phyloP scores from a whole-genome alignment of 352 stramenopile genomes.

The Phytophthora podocarpi region DNA sequence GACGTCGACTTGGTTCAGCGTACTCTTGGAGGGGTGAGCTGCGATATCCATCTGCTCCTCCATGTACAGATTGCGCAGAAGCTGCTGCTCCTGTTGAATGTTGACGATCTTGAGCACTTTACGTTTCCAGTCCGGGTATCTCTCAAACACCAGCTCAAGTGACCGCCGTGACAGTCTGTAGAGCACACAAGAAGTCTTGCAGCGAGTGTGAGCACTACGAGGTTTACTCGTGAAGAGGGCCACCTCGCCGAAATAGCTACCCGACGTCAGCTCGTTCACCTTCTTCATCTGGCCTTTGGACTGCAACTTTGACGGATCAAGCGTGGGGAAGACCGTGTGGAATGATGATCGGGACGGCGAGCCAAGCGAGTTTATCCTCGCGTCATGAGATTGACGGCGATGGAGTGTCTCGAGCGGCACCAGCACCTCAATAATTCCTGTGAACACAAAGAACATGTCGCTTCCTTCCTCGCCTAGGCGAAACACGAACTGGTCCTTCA shows the following conservation, averaged over 20 bases:
- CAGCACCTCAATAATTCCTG: slow-evolving; percentile 54
- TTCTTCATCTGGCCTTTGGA: slow-evolving; percentile 46
- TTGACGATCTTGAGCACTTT: slow-evolving; percentile 62
- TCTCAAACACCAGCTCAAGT: slow-evolving; percentile 64
- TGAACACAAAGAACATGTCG: slow-evolving; percentile 73
- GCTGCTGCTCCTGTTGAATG: slow-evolving; percentile 56
- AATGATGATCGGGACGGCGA: slow-evolving; percentile 22
- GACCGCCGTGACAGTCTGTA: slow-evolving; percentile 55
- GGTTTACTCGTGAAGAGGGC: slow-evolving; percentile 53
- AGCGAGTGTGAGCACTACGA: slow-evolving; percentile 50
- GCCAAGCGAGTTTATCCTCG: slow-evolving; percentile 11
- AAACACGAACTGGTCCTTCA: slow-evolving; percentile 56
- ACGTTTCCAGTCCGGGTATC: slow-evolving; percentile 69
- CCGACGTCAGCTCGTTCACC: slow-evolving; percentile 57
- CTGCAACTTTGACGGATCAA: slow-evolving; percentile 33
- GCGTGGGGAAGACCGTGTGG: slow-evolving; percentile 20
- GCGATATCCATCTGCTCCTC: slow-evolving; percentile 60
- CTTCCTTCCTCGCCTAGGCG: slow-evolving; percentile 49
- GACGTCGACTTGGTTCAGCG: slow-evolving; percentile 23
- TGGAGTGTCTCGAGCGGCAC: slow-evolving; percentile 40
- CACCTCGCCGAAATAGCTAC: slow-evolving; percentile 67
- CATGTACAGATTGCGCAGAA: slow-evolving; percentile 62
- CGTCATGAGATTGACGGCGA: slow-evolving; percentile 40
- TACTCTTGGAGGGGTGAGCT: slow-evolving; percentile 6
- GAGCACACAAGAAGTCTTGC: slow-evolving; percentile 61